Conservation (phyloP, 2,329 filamentous ascomycete genomes). For the Exophiala bonariae region DNA sequence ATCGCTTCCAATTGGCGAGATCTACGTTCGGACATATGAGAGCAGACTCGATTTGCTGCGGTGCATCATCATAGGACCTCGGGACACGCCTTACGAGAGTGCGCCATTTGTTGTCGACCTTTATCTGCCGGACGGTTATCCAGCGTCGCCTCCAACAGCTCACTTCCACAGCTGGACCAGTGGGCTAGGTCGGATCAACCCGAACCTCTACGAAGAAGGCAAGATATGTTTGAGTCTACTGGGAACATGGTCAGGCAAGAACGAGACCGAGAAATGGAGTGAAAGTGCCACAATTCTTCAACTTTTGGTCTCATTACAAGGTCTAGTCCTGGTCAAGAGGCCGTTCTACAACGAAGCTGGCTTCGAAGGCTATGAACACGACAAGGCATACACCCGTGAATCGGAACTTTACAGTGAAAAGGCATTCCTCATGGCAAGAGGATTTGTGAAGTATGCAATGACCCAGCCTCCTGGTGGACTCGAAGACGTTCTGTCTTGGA, state of each 20-base stretch:
- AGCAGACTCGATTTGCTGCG: constrained; percentile 59
- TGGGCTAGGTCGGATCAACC: constrained; percentile 56
- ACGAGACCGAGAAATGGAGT: constrained; percentile 56
- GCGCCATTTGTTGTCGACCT: constrained; percentile 64
- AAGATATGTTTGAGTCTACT: constrained; percentile 61
- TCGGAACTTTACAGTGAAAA: constrained; percentile 55
- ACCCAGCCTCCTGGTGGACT: constrained; percentile 45
- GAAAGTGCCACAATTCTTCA: constrained; percentile 57
- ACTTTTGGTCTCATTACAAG: constrained; percentile 57
- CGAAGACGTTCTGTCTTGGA: constrained; percentile 52
- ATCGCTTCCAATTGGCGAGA: constrained; percentile 53
- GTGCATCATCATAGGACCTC: constrained; percentile 58
- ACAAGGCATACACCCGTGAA: constrained; percentile 46
- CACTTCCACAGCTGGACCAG: constrained; percentile 62
- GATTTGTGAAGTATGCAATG: constrained; percentile 52
- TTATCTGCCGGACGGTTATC: constrained; percentile 51
- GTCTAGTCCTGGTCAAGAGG: constrained; percentile 57
- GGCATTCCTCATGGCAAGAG: constrained; percentile 53
- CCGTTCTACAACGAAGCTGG: constrained; percentile 67
- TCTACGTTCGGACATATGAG: constrained; percentile 62
- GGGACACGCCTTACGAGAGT: constrained; percentile 61
- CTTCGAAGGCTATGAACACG: constrained; percentile 53
- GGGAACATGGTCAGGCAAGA: constrained; percentile 59
- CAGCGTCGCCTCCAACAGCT: constrained; percentile 52
- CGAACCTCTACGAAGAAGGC: constrained; percentile 63